phyloP scores from a whole-genome alignment of 2,329 filamentous ascomycete genomes.

The Monosporascus sp. region DNA sequence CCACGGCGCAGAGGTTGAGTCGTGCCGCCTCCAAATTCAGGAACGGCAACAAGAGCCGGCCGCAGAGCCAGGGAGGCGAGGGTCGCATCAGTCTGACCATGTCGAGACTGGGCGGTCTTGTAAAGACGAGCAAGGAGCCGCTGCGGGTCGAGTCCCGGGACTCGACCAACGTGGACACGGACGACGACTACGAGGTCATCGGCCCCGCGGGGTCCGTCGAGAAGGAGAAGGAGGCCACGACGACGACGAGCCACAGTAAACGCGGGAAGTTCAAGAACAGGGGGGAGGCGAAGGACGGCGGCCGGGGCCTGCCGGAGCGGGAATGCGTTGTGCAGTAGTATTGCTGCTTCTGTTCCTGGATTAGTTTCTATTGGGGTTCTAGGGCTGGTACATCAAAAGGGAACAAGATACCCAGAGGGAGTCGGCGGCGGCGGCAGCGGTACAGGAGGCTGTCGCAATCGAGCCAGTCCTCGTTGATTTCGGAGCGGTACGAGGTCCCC shows the following conservation, averaged over 20 bases:
- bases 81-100: slow-evolving; percentile 53
- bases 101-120: slow-evolving; percentile 47
- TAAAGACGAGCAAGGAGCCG: slow-evolving; percentile 46
- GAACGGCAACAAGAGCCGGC: slow-evolving; percentile 44
- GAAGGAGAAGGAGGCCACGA: slow-evolving; percentile 16
- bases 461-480: not conserved
- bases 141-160: slow-evolving; percentile 31
- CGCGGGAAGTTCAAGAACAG: slow-evolving; percentile 13
- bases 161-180: slow-evolving; percentile 12
- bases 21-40: slow-evolving; percentile 53
- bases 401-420: slow-evolving; percentile 16
- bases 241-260: slow-evolving; percentile 5
- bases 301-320: slow-evolving; percentile 22
- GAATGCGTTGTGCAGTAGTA: slow-evolving; percentile 28
- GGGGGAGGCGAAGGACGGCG: slow-evolving; percentile 13
- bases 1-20: slow-evolving; percentile 47
- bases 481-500: no score
- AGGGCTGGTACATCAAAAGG: slow-evolving; percentile 11
- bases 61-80: slow-evolving; percentile 54
- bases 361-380: slow-evolving; percentile 1
- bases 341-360: slow-evolving; percentile 5
- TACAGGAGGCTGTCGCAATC: slow-evolving; percentile 7
- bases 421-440: slow-evolving; percentile 5
- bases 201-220: slow-evolving; percentile 9
- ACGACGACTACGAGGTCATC: slow-evolving; percentile 21